These are phyloP conservation scores for Mycena albidolilacea DNA, from an alignment of 768 basidiomycete species.

Conservation along the genomic window DNA sequence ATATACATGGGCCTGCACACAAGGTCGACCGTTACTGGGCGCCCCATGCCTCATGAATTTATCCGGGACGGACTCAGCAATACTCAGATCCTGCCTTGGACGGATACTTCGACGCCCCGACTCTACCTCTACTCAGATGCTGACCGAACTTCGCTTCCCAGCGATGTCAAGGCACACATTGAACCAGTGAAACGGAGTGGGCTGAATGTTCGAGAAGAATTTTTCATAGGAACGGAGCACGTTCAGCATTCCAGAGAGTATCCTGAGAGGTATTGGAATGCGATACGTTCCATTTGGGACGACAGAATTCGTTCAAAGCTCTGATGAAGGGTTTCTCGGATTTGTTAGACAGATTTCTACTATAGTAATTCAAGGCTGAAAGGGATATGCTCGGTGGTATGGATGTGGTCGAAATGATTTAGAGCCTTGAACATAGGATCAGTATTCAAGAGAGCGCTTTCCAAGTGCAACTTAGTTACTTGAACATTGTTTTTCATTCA, in stretches of 20 bases:
- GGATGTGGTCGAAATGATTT: no score
- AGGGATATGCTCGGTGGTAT: no score
- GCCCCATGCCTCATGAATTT: neutral
- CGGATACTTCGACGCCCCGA: neutral
- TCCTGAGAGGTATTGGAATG: conserved; percentile 17
- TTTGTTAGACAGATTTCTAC: no score
- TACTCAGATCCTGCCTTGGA: conserved; percentile 2
- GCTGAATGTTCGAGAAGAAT: conserved; percentile 2
- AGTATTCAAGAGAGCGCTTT: no score
- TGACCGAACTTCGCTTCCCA: neutral
- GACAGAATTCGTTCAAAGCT: conserved; percentile 16
- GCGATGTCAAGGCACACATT: conserved; percentile 1
- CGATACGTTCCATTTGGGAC: neutral
- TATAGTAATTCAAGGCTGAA: no score
- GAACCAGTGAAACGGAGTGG: neutral
- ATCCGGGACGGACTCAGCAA: conserved; percentile 6
- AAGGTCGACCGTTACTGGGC: neutral
- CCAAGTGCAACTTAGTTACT: no score
- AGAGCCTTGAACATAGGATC: no score
- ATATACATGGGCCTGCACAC: neutral
- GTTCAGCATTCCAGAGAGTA: conserved; percentile 10
- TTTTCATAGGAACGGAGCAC: conserved; percentile 9
- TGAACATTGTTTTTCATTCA: no score
- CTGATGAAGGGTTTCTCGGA: neutral
- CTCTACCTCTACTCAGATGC: conserved; percentile 26